Evolutionary conservation across 257 asterid genomes (phyloP).

Genomic region (Catharanthus roseus): DNA sequence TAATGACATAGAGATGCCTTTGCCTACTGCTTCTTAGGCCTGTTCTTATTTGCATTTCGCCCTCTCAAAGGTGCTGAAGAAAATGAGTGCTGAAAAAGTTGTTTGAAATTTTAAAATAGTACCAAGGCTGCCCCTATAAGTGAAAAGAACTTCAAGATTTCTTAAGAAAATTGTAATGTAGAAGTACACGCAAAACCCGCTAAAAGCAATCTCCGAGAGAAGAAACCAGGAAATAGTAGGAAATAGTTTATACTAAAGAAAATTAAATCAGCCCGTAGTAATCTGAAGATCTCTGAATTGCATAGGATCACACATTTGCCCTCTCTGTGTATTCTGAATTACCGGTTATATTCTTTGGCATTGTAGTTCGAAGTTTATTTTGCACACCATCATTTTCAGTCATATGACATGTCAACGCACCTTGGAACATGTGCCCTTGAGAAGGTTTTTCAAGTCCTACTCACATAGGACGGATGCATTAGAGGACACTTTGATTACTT

Average conservation of each 20-base stretch:
- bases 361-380: neutral
- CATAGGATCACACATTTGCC: neutral
- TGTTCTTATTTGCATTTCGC: neutral
- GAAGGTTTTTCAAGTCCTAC: neutral
- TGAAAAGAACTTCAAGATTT: neutral
- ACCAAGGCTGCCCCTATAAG: neutral
- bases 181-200: neutral
- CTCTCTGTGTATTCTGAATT: neutral
- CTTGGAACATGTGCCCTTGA: neutral
- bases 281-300: neutral
- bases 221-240: neutral
- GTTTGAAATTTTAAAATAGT: neutral
- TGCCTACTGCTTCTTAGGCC: neutral
- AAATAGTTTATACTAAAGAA: neutral
- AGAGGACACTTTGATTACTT: neutral
- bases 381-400: neutral
- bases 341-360: neutral
- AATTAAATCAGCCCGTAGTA: neutral
- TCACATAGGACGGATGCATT: neutral
- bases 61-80: neutral
- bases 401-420: neutral
- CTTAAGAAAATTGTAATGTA: neutral
- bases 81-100: neutral
- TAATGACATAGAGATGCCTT: neutral
- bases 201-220: neutral